Conservation (phyloP, 2,329 filamentous ascomycete genomes). For the Pseudocercospora macadamiae region DNA sequence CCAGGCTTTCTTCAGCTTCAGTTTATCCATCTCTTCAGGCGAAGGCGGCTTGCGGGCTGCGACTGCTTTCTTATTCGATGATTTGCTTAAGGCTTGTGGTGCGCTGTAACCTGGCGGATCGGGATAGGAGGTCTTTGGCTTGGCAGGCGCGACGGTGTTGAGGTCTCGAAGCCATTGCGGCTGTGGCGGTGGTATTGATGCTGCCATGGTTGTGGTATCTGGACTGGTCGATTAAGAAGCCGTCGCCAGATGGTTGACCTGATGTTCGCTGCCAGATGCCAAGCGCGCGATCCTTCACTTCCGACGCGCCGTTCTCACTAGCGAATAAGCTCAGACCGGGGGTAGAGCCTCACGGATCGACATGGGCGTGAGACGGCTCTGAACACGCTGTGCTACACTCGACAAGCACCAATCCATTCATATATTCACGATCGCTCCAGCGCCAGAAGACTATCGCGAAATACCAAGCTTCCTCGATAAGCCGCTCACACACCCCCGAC, state of each 20-base stretch:
- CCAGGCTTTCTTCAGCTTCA: conserved; percentile 99
- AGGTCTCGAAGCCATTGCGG: conserved; percentile 86
- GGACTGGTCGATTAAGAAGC: neutral
- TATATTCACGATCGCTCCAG: neutral
- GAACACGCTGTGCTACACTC: no score
- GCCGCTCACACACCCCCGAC: neutral
- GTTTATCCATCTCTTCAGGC: conserved; percentile 84
- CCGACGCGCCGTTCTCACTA: neutral
- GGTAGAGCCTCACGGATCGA: neutral
- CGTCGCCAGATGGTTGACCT: conserved; percentile 5
- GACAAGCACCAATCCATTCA: neutral
- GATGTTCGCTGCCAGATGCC: neutral
- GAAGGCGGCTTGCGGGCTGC: conserved; percentile 67
- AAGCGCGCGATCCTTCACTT: conserved; percentile 1
- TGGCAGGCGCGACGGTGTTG: conserved; percentile 67
- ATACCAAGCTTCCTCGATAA: neutral
- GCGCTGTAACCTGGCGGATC: conserved; percentile 85
- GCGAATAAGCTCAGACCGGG: neutral
- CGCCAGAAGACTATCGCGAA: neutral
- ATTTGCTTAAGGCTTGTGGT: conserved; percentile 27
- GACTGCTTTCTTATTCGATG: conserved; percentile 28
- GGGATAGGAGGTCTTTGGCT: conserved; percentile 66
- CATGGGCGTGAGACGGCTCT: neutral
- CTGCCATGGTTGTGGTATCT: conserved; percentile 26
- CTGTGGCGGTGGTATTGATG: conserved; percentile 39